Percentiles rank a stretch among this genome's conserved stretches.
Evolutionary conservation across 2,329 filamentous ascomycete genomes (phyloP).

Genomic region (Fusarium duplospermum): DNA sequence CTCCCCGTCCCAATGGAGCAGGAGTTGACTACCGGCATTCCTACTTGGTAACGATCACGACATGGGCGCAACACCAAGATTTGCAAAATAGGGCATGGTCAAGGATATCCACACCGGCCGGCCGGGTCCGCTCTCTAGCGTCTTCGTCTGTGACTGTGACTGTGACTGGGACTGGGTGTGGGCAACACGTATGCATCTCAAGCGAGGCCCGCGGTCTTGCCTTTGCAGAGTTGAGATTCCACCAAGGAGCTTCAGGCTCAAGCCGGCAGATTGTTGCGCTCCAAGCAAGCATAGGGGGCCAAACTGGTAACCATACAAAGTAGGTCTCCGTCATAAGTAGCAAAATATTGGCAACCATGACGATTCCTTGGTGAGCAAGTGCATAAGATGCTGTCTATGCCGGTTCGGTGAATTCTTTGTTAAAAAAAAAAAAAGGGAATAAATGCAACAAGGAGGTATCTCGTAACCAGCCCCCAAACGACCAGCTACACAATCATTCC

Average conservation of each 20-base stretch:
- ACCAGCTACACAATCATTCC: slow-evolving; percentile 17
- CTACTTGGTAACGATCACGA: background rate
- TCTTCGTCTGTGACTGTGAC: background rate
- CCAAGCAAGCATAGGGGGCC: background rate
- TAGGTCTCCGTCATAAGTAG: background rate
- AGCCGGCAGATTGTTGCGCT: background rate
- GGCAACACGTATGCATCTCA: background rate
- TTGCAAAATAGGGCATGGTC: background rate
- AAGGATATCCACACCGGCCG: background rate
- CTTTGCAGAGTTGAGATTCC: background rate
- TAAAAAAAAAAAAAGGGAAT: slow-evolving; percentile 6
- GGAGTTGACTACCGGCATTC: background rate
- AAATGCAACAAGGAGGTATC: slow-evolving; percentile 34
- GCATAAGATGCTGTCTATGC: slow-evolving; percentile 25
- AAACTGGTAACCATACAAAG: background rate
- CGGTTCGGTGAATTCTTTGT: slow-evolving; percentile 13
- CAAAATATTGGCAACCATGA: background rate
- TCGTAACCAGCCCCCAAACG: slow-evolving; percentile 29
- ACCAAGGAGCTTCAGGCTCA: background rate
- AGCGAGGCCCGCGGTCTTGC: background rate
- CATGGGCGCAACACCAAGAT: background rate
- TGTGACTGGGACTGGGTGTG: background rate
- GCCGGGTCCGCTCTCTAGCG: slow-evolving; percentile 11
- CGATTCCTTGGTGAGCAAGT: background rate
- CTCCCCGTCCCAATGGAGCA: slow-evolving; percentile 14